Evolutionary conservation across 2,329 filamentous ascomycete species (phyloP), one percentile per base, ranked within the genome.

Genomic region (Fusarium devonianum): DNA sequence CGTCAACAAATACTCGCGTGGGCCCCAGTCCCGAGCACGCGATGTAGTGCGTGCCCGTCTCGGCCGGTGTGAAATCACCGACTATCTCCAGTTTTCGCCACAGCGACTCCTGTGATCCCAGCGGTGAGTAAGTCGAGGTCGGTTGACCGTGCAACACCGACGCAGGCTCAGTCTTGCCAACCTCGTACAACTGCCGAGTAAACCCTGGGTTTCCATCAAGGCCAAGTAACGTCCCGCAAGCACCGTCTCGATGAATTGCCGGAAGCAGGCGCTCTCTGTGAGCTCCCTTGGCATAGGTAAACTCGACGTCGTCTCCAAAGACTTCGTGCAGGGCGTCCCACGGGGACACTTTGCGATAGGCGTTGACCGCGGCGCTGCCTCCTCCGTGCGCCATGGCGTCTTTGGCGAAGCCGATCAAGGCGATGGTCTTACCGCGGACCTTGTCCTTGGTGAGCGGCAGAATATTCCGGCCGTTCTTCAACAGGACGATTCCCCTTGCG

Each of bases 401-500:
- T 35, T 67, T 70, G 7, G 66, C 49, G 32, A 70, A 68, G 1
- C 70, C 70, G 8, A 73, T 57, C 0, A 73, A 46, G 2, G 67
- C 67, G 18, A 67, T 53, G 9, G 56, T 68, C 43, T 69, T 69
- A 11, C 51, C 58, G 7, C 47, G 43, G 2, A 58, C 37, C 1
- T 56, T 54, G 3, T 54, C 48, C 7, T 53, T 63, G 1, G 51
- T 74, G 4, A 83, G 62, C 0, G 85, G 85, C 2, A 88, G 72
- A 2, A 82, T 69, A 9, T 71, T 68, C 21, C 76, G 74, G 14
- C 84, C 74, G 49, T 88, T 88, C 69, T 87, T 87, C 28, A 88
- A 70, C 9, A 88, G 75, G 1, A 87, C 83, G 9, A 86, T 81
- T 0, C 82, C 82, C 47, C 84, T 79, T 1, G 62, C 60, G 4